A percentile compares a stretch with the other conserved stretches of the same genome.
phyloP scores from a whole-genome alignment of 1,284 basidiomycete genomes.

The Apiotrichum siamense region DNA sequence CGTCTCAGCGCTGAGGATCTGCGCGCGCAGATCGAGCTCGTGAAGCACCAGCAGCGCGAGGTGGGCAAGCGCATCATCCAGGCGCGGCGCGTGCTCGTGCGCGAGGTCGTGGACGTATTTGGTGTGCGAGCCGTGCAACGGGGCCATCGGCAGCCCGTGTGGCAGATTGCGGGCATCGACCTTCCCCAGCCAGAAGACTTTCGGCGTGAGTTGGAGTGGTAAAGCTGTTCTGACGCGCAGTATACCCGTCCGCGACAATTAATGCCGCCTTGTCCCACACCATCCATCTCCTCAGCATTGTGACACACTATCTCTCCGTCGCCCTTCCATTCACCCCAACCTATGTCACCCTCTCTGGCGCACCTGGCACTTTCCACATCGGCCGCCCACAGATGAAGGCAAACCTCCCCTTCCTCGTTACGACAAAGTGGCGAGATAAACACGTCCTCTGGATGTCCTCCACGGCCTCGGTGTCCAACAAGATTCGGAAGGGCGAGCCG shows the following conservation, averaged over 20 bases:
- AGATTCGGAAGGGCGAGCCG: constrained; percentile 11
- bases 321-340: constrained; percentile 31
- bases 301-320: constrained; percentile 39
- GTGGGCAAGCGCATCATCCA: constrained; percentile 27
- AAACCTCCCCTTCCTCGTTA: constrained; percentile 31
- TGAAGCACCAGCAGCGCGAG: constrained; percentile 20
- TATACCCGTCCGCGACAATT: constrained; percentile 22
- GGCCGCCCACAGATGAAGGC: constrained; percentile 31
- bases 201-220: constrained; percentile 23
- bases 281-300: constrained; percentile 33
- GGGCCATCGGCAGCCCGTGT: constrained; percentile 10
- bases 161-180: constrained; percentile 35
- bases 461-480: constrained; percentile 20
- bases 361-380: constrained; percentile 17
- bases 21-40: constrained; percentile 6
- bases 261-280: constrained; percentile 37
- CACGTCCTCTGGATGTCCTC: constrained; percentile 39
- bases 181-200: constrained; percentile 31
- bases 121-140: constrained; percentile 19
- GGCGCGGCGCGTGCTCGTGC: constrained; percentile 33
- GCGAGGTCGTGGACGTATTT: constrained; percentile 37
- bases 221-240: constrained; percentile 10
- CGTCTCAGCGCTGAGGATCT: constrained; percentile 6
- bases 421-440: constrained; percentile 34
- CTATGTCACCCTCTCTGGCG: neutral